Evolutionary conservation across 306 rosid genomes (phyloP).

Genomic region (Coriaria nepalensis): DNA sequence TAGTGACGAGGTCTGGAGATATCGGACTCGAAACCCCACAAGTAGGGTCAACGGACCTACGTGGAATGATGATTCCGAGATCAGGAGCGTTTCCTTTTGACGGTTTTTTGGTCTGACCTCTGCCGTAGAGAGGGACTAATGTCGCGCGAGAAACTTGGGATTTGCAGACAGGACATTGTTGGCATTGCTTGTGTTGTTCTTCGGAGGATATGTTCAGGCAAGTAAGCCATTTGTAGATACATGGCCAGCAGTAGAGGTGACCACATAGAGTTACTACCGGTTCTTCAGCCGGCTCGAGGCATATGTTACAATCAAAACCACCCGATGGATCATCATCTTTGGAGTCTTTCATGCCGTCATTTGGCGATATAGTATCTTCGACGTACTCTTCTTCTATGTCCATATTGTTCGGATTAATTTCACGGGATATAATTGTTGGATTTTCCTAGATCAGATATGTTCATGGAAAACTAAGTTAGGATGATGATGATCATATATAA

Average conservation of each 20-base stretch:
- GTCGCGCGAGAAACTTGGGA: constrained; percentile 54
- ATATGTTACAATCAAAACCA: constrained; percentile 81
- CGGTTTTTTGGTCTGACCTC: constrained; percentile 27
- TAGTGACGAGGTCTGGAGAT: constrained; percentile 18
- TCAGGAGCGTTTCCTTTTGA: constrained; percentile 27
- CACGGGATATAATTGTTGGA: too few species aligned
- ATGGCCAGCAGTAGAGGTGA: constrained; percentile 95
- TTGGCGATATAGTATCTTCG: constrained; percentile 20
- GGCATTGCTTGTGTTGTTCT: constrained; percentile 18
- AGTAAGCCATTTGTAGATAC: constrained; percentile 76
- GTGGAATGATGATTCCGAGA: constrained; percentile 38
- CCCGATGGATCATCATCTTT: constrained; percentile 27
- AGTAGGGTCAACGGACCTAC: constrained; percentile 45
- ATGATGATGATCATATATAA: too few species aligned
- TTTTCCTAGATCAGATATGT: too few species aligned
- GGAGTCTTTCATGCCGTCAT: constrained; percentile 22
- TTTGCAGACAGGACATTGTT: constrained; percentile 82
- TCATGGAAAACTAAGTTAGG: too few species aligned
- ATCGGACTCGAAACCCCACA: constrained; percentile 11
- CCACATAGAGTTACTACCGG: constrained; percentile 97
- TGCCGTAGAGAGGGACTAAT: constrained; percentile 70
- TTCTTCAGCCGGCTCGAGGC: constrained; percentile 63
- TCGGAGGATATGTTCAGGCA: constrained; percentile 17
- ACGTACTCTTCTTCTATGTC: constrained; percentile 27
- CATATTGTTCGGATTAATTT: constrained; percentile 17